These are phyloP conservation scores for Oxyria digyna DNA, from an alignment of 148 eudicot genomes.

Conservation along the genomic window DNA sequence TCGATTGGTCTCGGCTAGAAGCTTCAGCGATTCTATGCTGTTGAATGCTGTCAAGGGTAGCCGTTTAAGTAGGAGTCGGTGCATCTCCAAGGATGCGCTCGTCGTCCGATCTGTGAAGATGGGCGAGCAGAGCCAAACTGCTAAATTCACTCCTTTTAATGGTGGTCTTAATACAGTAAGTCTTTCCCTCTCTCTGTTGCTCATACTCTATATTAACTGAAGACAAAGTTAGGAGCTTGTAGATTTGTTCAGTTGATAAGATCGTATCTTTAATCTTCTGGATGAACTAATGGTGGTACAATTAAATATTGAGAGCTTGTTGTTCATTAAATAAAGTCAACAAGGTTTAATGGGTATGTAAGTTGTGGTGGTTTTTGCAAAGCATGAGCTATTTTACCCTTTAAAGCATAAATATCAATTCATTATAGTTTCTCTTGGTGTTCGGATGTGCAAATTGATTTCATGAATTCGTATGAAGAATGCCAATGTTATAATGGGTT, in stretches of 20 bases:
- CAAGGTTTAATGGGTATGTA: not conserved
- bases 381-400: not conserved
- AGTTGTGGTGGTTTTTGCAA: not conserved
- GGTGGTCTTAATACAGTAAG: not conserved
- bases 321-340: too few relatives aligned
- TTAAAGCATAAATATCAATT: not conserved
- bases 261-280: not conserved
- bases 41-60: not conserved
- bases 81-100: constrained; percentile 4
- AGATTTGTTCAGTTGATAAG: not conserved
- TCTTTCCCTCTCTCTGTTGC: not conserved
- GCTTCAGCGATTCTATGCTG: not conserved
- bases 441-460: not conserved
- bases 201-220: too few relatives aligned
- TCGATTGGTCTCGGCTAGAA: not conserved
- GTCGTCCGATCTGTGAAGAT: constrained; percentile 4
- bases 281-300: not conserved
- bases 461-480: not conserved
- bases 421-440: not conserved
- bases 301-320: too few relatives aligned
- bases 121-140: constrained; percentile 1
- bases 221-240: too few relatives aligned
- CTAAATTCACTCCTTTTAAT: constrained; percentile 2
- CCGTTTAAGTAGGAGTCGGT: not conserved
- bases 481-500: not conserved